phyloP scores from a whole-genome alignment of 1,284 basidiomycete genomes.

The Leucoagaricus sp. region DNA sequence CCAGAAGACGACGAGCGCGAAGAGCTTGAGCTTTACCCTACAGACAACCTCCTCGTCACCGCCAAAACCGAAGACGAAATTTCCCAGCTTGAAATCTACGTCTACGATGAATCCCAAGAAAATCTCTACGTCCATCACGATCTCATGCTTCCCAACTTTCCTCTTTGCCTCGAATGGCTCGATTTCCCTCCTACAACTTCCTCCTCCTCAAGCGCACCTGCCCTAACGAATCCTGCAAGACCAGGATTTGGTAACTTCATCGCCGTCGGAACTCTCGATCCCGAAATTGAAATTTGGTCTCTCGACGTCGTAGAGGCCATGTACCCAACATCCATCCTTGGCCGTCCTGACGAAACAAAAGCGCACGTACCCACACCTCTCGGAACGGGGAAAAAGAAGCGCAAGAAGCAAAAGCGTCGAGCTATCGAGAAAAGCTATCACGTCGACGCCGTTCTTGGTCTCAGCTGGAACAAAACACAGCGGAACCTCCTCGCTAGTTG shows the following conservation, averaged over 20 bases:
- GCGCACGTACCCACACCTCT: slow-evolving; percentile 76
- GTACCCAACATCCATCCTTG: slow-evolving; percentile 92
- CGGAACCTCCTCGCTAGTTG: slow-evolving; percentile 91
- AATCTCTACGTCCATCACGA: slow-evolving; percentile 98
- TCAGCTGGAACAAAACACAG: slow-evolving; percentile 92
- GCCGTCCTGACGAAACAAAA: slow-evolving; percentile 84
- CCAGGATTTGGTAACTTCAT: slow-evolving; percentile 84
- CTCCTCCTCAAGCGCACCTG: slow-evolving; percentile 35
- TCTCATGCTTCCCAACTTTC: slow-evolving; percentile 96
- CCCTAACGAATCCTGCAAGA: slow-evolving; percentile 3
- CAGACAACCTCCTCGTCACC: slow-evolving; percentile 90
- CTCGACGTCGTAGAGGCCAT: slow-evolving; percentile 93
- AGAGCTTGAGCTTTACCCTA: slow-evolving; percentile 88
- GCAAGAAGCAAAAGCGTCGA: slow-evolving; percentile 83
- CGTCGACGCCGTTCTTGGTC: slow-evolving; percentile 89
- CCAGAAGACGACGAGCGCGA: slow-evolving; percentile 82
- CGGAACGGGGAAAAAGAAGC: slow-evolving; percentile 93
- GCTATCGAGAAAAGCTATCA: slow-evolving; percentile 74
- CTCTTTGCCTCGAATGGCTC: slow-evolving; percentile 98
- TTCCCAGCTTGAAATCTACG: slow-evolving; percentile 93
- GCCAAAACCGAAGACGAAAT: slow-evolving; percentile 98
- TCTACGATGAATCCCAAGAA: slow-evolving; percentile 91
- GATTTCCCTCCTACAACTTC: slow-evolving; percentile 81
- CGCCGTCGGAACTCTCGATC: slow-evolving; percentile 96
- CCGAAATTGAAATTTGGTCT: slow-evolving; percentile 99